Evolutionary conservation across 306 rosid genomes (phyloP).

Genomic region (Cucurbita moschata): DNA sequence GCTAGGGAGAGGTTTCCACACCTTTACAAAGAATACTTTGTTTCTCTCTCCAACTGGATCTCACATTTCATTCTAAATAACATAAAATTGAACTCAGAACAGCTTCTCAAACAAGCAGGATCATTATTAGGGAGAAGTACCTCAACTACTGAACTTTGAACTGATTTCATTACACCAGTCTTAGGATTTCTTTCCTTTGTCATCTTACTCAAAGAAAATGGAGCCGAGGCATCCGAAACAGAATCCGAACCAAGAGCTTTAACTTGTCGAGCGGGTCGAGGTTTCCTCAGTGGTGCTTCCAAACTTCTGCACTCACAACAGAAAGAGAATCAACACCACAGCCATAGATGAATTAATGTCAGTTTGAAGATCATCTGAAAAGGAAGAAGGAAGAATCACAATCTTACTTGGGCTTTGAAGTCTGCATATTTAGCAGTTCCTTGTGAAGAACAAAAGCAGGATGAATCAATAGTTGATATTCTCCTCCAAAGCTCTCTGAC

Average conservation of each 20-base stretch:
- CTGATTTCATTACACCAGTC: constrained; percentile 34
- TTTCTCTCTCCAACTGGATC: too few relatives aligned
- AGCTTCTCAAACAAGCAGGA: background rate
- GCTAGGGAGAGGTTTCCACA: too few relatives aligned
- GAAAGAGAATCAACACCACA: background rate
- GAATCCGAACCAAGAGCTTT: constrained; percentile 37
- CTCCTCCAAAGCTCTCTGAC: constrained; percentile 33
- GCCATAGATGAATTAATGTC: background rate
- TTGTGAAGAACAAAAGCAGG: background rate
- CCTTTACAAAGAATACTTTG: too few relatives aligned
- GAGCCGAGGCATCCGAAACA: constrained; percentile 25
- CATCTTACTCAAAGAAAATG: constrained; percentile 26
- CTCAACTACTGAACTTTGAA: constrained; percentile 53
- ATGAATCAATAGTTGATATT: constrained; percentile 4
- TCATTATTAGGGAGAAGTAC: constrained; percentile 17
- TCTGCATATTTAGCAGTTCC: constrained; percentile 43
- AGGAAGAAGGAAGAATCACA: background rate
- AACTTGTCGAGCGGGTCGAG: constrained; percentile 31
- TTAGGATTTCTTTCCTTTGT: constrained; percentile 47
- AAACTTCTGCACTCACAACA: constrained; percentile 25
- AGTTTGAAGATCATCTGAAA: background rate
- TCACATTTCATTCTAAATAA: background rate
- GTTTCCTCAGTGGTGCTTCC: constrained; percentile 47
- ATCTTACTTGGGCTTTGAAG: constrained; percentile 61
- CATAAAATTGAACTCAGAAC: background rate